Conservation (phyloP, 345 rosid genomes). For the Sonneratia caseolaris region DNA sequence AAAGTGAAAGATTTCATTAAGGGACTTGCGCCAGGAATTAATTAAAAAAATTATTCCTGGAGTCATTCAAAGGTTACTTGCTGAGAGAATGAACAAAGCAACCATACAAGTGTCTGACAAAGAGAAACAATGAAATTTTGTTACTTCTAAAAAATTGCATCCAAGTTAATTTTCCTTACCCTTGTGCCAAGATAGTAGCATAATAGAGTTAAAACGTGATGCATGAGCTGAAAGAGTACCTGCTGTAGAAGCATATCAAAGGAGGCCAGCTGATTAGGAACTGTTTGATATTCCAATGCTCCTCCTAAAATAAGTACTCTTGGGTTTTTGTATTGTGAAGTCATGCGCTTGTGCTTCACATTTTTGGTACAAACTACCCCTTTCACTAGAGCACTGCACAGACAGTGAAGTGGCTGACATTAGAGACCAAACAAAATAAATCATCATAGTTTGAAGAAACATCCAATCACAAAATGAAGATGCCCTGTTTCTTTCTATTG, state of each 20-base stretch:
- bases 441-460: not conserved
- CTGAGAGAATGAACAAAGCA: not conserved
- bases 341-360: constrained; percentile 98
- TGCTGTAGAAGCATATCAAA: constrained; percentile 75
- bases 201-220: not conserved
- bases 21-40: not conserved
- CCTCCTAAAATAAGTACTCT: constrained; percentile 82
- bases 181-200: not conserved
- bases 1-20: not conserved
- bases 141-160: not conserved
- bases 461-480: not conserved
- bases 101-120: not conserved
- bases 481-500: too few species aligned
- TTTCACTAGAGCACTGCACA: constrained; percentile 62
- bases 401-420: not conserved
- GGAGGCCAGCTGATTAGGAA: constrained; percentile 75
- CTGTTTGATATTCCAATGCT: constrained; percentile 83
- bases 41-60: not conserved
- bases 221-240: constrained; percentile 33
- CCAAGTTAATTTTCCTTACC: not conserved
- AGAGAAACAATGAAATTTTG: not conserved
- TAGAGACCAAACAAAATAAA: not conserved
- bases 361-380: constrained; percentile 97
- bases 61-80: not conserved
- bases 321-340: constrained; percentile 86